Evolutionary conservation across 768 basidiomycete species (phyloP), one percentile per base, ranked within the genome.

Genomic region (Rhodotorula taiwanensis): DNA sequence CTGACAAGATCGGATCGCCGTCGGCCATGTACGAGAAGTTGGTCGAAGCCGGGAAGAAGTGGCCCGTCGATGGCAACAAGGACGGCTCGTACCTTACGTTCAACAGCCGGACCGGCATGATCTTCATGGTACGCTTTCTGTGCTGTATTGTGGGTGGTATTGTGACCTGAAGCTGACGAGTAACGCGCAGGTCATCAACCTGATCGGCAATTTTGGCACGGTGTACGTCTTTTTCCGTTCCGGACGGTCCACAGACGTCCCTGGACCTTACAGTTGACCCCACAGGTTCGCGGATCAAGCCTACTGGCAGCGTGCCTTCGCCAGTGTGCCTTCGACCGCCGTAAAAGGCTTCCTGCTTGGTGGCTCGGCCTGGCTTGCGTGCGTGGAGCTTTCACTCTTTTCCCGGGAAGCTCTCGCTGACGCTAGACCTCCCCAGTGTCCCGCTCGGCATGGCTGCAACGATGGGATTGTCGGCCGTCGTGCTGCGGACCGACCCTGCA

Each of bases 321-420:
- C 93, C 1, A 86, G 84, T 62, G 78, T 84, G 25, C 90, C 90
- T 0, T 84, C 83, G 2, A 86, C 82, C 23, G 87, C 86, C 23
- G 91, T 94, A 60, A 92, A 91, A 75, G 92, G 88, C 0, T 97
- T 89, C 77, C 78, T 93, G 6, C 80, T 91, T 10, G 93, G 92
- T 47, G 92, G 92, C 4, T 74, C 90, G 9, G 88, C 89, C 4
- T 95, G 93, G 92, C 82, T 93, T 72, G 62, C 89, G 89, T 0
- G 2, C 16, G 62, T 34, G 11, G 23, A 73, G 16, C 23, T 58
- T 44, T 36, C 39, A 0, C 9, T 36, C 16, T 41, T 10, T 20
- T 23, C 33, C 2, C 33, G 1, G n/a, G n/a, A n/a, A n/a, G 14
- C 11, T 11, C 23, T n/a, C 15, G 13, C 36, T 52, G 25, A 39